A percentile compares a stretch with the other conserved stretches of the same genome.
Conservation (phyloP, 306 rosid species). For the Castanea sativa region DNA sequence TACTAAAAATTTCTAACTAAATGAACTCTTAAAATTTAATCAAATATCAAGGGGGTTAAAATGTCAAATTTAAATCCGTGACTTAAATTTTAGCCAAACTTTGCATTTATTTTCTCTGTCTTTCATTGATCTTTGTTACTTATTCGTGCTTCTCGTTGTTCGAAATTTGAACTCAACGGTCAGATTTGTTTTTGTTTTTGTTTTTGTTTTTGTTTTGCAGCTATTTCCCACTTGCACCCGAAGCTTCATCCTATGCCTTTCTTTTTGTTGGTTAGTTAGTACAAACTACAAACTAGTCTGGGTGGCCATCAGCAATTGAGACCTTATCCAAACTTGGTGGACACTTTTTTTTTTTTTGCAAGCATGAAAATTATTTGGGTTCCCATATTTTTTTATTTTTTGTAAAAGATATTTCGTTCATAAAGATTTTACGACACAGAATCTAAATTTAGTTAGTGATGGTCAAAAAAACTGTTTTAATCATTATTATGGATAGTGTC, state of each 20-base stretch:
- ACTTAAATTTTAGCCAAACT: no score
- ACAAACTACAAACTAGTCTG: background rate
- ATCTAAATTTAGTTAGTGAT: no score
- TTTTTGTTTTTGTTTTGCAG: background rate
- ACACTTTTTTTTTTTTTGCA: background rate
- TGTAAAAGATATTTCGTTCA: background rate
- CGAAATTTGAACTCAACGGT: conserved; percentile 25
- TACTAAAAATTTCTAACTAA: no score
- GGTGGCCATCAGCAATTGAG: no score
- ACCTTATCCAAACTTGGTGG: background rate
- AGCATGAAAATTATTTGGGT: background rate
- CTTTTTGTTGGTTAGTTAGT: background rate
- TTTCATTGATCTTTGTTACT: background rate
- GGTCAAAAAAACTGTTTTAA: no score
- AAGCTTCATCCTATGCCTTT: background rate
- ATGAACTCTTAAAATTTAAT: accelerated
- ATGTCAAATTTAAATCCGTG: accelerated
- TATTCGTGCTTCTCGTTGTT: background rate
- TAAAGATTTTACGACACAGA: background rate
- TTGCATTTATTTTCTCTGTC: background rate
- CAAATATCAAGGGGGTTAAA: accelerated
- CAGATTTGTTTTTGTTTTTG: background rate
- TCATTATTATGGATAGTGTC: no score
- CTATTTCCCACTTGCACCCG: background rate
- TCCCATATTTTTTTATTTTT: background rate